Conservation (phyloP, 352 stramenopile genomes). For the Globisporangium recalcitrans region DNA sequence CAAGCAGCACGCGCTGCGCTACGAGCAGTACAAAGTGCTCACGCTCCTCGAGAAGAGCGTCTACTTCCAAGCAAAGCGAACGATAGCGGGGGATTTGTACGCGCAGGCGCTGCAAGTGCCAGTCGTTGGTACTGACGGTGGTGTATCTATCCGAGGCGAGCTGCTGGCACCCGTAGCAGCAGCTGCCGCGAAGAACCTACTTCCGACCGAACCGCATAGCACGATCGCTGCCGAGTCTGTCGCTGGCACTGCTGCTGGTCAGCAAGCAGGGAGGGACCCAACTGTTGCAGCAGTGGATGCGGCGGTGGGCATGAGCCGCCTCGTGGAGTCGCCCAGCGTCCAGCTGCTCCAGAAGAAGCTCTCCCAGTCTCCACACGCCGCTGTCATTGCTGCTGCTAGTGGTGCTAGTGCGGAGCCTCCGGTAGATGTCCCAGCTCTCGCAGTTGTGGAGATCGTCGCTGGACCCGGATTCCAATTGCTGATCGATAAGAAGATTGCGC, state of each 20-base stretch:
- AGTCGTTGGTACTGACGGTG: neutral
- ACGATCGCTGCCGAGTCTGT: neutral
- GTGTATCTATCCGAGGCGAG: no score
- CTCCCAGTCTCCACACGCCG: neutral
- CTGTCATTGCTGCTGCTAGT: neutral
- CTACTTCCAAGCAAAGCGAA: constrained; percentile 3
- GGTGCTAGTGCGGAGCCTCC: neutral
- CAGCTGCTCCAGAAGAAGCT: neutral
- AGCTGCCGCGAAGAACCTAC: neutral
- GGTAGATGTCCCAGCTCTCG: neutral
- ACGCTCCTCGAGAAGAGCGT: constrained; percentile 4
- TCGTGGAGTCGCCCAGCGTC: constrained; percentile 1
- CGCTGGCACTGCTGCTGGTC: neutral
- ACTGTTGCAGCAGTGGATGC: constrained; percentile 5
- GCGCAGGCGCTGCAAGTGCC: neutral
- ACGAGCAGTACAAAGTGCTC: constrained; percentile 7
- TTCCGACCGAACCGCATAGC: neutral
- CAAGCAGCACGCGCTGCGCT: constrained; percentile 14
- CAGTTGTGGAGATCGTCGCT: neutral
- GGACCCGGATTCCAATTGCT: neutral
- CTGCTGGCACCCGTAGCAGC: neutral
- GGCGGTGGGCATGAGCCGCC: constrained; percentile 8
- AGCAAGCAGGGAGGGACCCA: neutral
- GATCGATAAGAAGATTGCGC: constrained; percentile 2
- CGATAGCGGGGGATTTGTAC: neutral